phyloP scores from a whole-genome alignment of 2,329 filamentous ascomycete genomes.

The Aspergillus sp. region DNA sequence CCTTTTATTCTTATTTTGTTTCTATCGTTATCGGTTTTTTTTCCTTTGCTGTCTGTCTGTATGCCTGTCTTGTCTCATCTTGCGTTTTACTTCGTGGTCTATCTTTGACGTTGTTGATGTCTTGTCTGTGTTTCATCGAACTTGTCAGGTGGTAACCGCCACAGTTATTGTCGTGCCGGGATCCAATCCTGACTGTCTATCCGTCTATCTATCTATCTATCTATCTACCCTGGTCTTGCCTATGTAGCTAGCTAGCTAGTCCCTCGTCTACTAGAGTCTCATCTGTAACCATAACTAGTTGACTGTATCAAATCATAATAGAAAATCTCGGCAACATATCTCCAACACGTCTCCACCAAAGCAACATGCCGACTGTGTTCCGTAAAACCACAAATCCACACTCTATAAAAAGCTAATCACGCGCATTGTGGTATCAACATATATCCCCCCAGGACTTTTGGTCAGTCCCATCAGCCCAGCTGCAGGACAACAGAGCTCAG shows the following conservation, averaged over 20 bases:
- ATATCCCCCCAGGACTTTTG: neutral
- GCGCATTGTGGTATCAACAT: constrained; percentile 3
- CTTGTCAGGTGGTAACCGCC: neutral
- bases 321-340: neutral
- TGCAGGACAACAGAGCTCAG: constrained; percentile 2
- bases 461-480: constrained; percentile 13
- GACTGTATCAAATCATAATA: neutral
- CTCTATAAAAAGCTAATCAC: neutral
- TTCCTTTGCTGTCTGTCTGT: neutral
- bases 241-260: neutral
- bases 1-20: neutral
- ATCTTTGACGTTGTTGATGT: neutral
- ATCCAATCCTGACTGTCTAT: neutral
- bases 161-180: neutral
- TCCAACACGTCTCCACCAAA: neutral
- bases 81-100: neutral
- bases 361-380: neutral
- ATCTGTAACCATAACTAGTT: constrained; percentile 1
- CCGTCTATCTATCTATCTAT: neutral
- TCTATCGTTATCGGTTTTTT: neutral
- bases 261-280: neutral
- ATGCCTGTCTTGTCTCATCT: neutral
- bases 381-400: neutral
- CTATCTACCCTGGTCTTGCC: neutral
- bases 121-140: neutral